Conservation (phyloP, 495 filamentous ascomycete genomes). For the Bacidia rubella region DNA sequence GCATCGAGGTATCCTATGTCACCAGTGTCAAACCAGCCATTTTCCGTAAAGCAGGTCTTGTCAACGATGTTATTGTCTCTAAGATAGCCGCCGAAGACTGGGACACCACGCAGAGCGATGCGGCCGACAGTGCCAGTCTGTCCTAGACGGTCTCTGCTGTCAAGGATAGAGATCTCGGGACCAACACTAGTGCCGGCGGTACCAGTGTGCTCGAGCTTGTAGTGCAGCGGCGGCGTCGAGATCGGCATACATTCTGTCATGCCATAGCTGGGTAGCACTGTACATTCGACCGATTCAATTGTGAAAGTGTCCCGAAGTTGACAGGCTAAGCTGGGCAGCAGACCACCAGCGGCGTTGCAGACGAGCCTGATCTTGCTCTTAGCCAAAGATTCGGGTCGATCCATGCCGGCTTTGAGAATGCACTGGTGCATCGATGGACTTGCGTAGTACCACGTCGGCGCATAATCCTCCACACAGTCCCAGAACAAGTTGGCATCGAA, state of each 20-base stretch:
- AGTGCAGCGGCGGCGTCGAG: constrained; percentile 28
- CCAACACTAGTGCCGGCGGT: constrained; percentile 20
- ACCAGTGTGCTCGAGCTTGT: constrained; percentile 28
- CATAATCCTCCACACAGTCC: constrained; percentile 34
- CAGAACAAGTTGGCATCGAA: constrained; percentile 37
- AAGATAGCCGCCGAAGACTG: constrained; percentile 32
- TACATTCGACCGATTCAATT: constrained; percentile 15
- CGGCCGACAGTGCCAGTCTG: constrained; percentile 21
- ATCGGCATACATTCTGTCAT: constrained; percentile 40
- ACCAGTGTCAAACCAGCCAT: constrained; percentile 66
- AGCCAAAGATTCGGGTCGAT: constrained; percentile 21
- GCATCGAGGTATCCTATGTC: constrained; percentile 61
- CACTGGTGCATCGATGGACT: background rate
- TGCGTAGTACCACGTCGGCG: constrained; percentile 21
- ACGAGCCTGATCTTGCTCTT: constrained; percentile 29
- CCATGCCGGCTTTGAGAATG: constrained; percentile 24
- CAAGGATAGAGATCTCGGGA: constrained; percentile 9
- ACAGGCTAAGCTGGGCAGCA: constrained; percentile 28
- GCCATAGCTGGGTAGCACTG: constrained; percentile 32
- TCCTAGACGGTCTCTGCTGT: constrained; percentile 15
- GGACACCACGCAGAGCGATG: constrained; percentile 31
- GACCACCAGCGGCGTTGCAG: constrained; percentile 32
- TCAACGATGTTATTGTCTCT: constrained; percentile 3
- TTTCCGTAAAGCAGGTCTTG: constrained; percentile 41
- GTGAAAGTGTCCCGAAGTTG: constrained; percentile 26